Base-by-base conservation (phyloP, 345 rosid genomes). In the Kandelia obovata region DNA sequence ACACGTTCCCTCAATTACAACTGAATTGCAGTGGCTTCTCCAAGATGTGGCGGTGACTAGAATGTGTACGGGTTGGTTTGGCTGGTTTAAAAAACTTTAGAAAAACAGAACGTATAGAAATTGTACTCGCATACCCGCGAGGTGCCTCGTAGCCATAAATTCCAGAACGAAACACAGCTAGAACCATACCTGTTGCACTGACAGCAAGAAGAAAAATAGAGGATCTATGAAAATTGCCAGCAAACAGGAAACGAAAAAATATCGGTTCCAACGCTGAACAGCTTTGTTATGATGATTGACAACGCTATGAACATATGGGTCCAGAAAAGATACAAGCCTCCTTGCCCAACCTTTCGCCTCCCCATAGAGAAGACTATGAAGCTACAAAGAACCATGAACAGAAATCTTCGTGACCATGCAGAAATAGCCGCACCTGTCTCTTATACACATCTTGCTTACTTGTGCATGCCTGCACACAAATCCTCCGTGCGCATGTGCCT, bases 341-440 rank as follows among this genome's bases (percentile, higher is more conserved):
- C 75, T 89, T 28, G 88, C 91, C 89, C 98, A 89, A 11, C 98
- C 90, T 83, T 83, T 84, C 66, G 97, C 96, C 74, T 89, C 96
- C 62, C 87, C 96, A 23, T 89, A 87, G 13, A 91, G 77, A 81
- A 71, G 79, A 78, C 83, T 85, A 63, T 84, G 91, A 68, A 82
- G 85, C 98, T 91, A 82, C 72, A 75, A 58, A 62, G 21, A 37
- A 55, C 27, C n/a, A 58, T 31, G 0, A 46, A 30, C 4, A 43
- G 17, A 71, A 64, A 34, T 25, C 5, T 64, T 16, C 60, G 64
- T 64, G 23, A 62, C 55, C 62, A 70, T 56, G 31, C 13, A 2
- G 62, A 69, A 35, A 21, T n/a, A 23, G 34, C 15, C 1, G 52
- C 63, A 35, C 19, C n/a, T n/a, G n/a, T n/a, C n/a, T n/a, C n/a